phyloP scores from a whole-genome alignment of 441 rosid species.

The Syzygium malaccense region DNA sequence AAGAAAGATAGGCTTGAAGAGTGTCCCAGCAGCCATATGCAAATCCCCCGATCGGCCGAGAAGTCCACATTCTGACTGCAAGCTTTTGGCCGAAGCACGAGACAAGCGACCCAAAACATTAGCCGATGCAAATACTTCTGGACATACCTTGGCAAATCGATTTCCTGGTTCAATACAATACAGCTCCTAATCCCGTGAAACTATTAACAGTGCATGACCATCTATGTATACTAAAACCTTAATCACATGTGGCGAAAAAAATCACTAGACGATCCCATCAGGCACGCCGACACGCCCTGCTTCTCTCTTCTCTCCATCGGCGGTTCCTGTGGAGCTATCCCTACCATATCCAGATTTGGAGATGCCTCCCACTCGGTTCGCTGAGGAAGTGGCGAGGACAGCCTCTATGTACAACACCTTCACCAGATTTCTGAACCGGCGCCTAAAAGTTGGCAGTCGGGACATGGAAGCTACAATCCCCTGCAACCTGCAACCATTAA shows the following conservation, averaged over 20 bases:
- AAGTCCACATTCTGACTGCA: neutral
- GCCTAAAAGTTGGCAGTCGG: constrained; percentile 63
- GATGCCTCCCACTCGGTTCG: constrained; percentile 31
- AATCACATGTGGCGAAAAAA: no score
- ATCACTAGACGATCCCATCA: neutral
- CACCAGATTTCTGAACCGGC: constrained; percentile 58
- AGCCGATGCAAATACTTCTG: neutral
- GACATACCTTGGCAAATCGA: neutral
- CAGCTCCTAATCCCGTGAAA: neutral
- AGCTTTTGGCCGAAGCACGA: neutral
- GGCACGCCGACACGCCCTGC: neutral
- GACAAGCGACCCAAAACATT: neutral
- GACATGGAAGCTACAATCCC: constrained; percentile 77
- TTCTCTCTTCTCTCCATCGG: constrained; percentile 3
- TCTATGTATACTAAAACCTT: neutral
- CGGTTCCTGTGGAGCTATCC: neutral
- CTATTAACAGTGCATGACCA: neutral
- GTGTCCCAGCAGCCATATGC: neutral
- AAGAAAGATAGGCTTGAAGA: neutral
- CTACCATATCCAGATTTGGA: constrained; percentile 7
- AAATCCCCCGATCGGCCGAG: neutral
- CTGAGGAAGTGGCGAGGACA: constrained; percentile 35
- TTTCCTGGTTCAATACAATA: neutral
- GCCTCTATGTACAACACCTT: constrained; percentile 55
- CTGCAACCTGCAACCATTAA: constrained; percentile 36